Base-by-base conservation (phyloP, 371 early-diverging fungal genomes). In the Syncephalis fuscata region DNA sequence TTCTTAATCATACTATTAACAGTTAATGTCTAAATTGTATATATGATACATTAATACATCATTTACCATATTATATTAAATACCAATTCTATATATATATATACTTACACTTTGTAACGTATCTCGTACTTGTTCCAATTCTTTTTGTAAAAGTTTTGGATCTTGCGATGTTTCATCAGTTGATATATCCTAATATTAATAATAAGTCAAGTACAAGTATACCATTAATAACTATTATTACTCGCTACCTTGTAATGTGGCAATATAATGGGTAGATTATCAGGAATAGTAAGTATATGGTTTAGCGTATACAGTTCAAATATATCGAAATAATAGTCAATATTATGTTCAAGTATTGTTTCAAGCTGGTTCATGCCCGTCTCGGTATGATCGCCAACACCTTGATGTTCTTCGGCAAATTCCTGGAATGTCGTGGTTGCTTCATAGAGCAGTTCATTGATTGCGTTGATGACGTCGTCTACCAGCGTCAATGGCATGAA, bases 241-340 rank as follows among this genome's bases (percentile, higher is more conserved):
- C 11, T 32, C 4, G 11, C 39, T 52, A 66, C 67, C 58, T 72
- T 62, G 43, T 71, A 62, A 43, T 73, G 70, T 1, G 69, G 65
- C 1, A 77, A 55, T 8, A 59, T 55, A 25, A 77, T 53, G 24
- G 54, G 53, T 11, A 77, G 59, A 16, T 73, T 65, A 19, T 60
- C 58, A 1, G 76, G 78, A 15, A 82, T 58, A 19, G 64, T 67
- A 46, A 85, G 80, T 49, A 82, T 64, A 45, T 77, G 79, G 44
- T 74, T 68, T 46, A 77, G 61, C 0, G 68, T 70, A 45, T 75
- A 82, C n/a, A 82, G 53, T 53, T 85, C 83, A 50, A 80, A 80
- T 24, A 72, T 67, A 56, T 82, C 85, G 66, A 82, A 82, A 49
- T 72, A 67, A 50, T 73, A 74, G 54, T 82, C 85, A 40, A 82